Evolutionary conservation across 2,329 filamentous ascomycete species (phyloP), one percentile per base, ranked within the genome.

Genomic region (Cercospora zeae-maydis): DNA sequence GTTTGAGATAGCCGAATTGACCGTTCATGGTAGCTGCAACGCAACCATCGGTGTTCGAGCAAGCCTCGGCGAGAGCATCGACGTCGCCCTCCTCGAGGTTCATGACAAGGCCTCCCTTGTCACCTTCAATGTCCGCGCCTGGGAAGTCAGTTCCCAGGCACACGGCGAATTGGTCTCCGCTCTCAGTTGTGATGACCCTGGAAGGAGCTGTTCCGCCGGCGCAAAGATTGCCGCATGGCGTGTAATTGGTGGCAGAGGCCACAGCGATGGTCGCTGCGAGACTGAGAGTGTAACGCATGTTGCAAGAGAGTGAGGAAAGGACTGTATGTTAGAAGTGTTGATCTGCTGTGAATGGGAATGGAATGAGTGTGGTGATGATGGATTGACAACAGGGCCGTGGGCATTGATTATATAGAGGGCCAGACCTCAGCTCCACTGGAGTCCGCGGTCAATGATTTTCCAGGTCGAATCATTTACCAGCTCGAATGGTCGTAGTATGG

Each of bases 261-360:
- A 52, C 49, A 52, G 49, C 49, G n/a, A 52, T 34, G 27, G 27
- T 52, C 49, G 49, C 49, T 33, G 49, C 49, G 31, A 52, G 49
- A 34, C 16, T 27, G 31, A 52, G 24, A 52, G 31, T 6, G 14
- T 30, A 52, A 52, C 49, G 49, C 49, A 52, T 52, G 27, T 52
- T 52, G 49, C 11, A 52, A 47, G 13, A 10, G 24, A 47, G 42
- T 52, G 10, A 19, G 33, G 30, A 11, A 52, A 52, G 6, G 49
- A 52, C 24, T 52, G 49, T 52, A 4, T n/a, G 31, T 16, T 16
- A 33, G 14, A 52, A 52, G n/a, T 13, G 24, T 34, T 2, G 24
- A 52, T 52, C 33, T 52, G 49, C 49, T 52, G 49, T 10, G 49
- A 16, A 52, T 13, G n/a, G 24, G 9, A 34, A 16, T 1, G 21